These are phyloP conservation scores for Cutaneotrichosporon sp. DNA, from an alignment of 1,284 basidiomycete genomes.

Conservation along the genomic window DNA sequence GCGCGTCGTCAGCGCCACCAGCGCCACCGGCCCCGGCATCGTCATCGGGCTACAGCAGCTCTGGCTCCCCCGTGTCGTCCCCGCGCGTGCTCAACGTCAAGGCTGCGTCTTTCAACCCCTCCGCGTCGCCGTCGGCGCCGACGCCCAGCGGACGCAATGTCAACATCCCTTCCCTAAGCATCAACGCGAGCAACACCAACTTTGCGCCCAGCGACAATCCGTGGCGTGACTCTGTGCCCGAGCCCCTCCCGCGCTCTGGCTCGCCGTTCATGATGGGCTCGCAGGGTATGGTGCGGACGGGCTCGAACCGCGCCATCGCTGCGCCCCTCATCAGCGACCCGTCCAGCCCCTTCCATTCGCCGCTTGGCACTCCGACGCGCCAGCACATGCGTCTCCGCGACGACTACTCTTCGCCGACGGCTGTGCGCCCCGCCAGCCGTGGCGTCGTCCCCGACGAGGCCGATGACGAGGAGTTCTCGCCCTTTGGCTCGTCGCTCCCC, in stretches of 20 bases:
- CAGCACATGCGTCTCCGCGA: conserved; percentile 36
- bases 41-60: conserved; percentile 60
- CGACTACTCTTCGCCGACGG: conserved; percentile 41
- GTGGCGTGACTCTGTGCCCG: conserved; percentile 41
- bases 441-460: conserved; percentile 49
- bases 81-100: conserved; percentile 64
- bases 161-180: conserved; percentile 48
- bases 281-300: conserved; percentile 56
- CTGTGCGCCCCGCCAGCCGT: conserved; percentile 28
- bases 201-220: conserved; percentile 60
- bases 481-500: conserved; percentile 54
- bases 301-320: conserved; percentile 83
- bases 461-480: conserved; percentile 61
- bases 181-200: conserved; percentile 1
- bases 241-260: conserved; percentile 36
- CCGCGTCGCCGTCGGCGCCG: conserved; percentile 35
- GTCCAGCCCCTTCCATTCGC: conserved; percentile 60
- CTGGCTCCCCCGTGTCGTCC: conserved; percentile 60
- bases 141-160: background rate
- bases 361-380: conserved; percentile 45
- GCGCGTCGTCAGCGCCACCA: conserved; percentile 6
- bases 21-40: conserved; percentile 58
- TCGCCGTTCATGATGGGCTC: conserved; percentile 57
- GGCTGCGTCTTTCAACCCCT: conserved; percentile 66
- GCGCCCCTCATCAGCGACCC: conserved; percentile 75